Base-by-base conservation (phyloP, 164 flowering plant species). In the Euptelea pleiosperma region DNA sequence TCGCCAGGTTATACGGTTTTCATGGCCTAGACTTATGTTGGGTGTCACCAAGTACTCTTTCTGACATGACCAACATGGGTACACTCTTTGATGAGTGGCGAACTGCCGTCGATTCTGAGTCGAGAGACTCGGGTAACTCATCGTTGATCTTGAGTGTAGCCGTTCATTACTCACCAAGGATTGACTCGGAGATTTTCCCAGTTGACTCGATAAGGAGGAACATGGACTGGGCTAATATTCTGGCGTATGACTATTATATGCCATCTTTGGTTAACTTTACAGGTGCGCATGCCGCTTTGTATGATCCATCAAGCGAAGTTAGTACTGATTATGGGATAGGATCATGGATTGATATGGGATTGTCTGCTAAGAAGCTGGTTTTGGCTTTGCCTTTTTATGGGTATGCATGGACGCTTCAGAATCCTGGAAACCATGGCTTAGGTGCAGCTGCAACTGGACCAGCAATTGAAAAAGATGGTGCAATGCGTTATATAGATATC, bases 21-120 rank as follows among this genome's bases (percentile, higher is more conserved):
- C 21, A 63, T 0, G 86, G 86, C 47, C 74, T 82, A 0, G 86
- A 82, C 60, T 55, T 79, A 4, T 65, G 64, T 26, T 75, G 82
- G 75, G 80, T 71, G 19, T 58, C 16, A 18, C 82, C 81, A 0
- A 10, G 9, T 8, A 43, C 51, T 2, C 2, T 33, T 0, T 1
- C 54, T 0, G 74, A 82, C 1, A 79, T 79, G 84, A 2, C 63
- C 15, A 66, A 77, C 61, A 24, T 79, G 46, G 82, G 73, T 0
- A 2, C 28, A 9, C 73, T 82, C 24, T 42, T 79, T 2, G 28
- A 41, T 2, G 79, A 82, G 51, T 82, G 80, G 82, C 62, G 84
- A 2, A 39, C 57, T 3, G 81, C 84, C 0, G 61, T 73, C 0
- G 34, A 3, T 0, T n/a, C 62, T 0, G 82, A 78, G 49, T 36